phyloP scores from a whole-genome alignment of 2,329 filamentous ascomycete species.

The Exophiala viscosa region DNA sequence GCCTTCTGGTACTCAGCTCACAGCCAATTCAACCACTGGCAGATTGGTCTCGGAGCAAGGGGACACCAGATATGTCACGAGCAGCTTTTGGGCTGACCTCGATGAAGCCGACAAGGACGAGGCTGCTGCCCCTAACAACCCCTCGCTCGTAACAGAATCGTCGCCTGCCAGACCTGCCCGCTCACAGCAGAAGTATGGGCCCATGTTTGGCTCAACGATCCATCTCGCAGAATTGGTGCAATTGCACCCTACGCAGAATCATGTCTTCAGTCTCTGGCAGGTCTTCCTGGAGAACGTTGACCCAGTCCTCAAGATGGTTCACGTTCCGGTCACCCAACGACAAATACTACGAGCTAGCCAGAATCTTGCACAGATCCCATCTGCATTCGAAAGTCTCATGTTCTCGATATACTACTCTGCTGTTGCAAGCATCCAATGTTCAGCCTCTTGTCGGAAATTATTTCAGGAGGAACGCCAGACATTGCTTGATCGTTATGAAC shows the following conservation, averaged over 20 bases:
- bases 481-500: slow-evolving; percentile 54
- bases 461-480: slow-evolving; percentile 51
- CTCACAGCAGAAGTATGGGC: neutral
- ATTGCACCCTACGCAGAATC: slow-evolving; percentile 23
- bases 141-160: neutral
- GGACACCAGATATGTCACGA: slow-evolving; percentile 58
- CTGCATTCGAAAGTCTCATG: slow-evolving; percentile 49
- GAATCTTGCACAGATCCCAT: slow-evolving; percentile 48
- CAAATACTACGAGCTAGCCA: slow-evolving; percentile 48
- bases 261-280: slow-evolving; percentile 68
- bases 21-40: slow-evolving; percentile 33
- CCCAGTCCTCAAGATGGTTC: slow-evolving; percentile 58
- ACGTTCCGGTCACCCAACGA: slow-evolving; percentile 51
- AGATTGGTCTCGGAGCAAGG: slow-evolving; percentile 57
- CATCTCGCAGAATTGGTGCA: neutral
- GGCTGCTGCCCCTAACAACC: neutral
- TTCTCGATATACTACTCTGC: slow-evolving; percentile 60
- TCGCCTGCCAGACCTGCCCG: neutral
- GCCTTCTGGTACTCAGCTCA: neutral
- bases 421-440: slow-evolving; percentile 52
- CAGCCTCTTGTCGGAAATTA: slow-evolving; percentile 27
- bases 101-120: slow-evolving; percentile 46
- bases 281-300: slow-evolving; percentile 66
- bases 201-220: neutral
- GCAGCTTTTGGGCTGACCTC: slow-evolving; percentile 57